phyloP scores from a whole-genome alignment of 768 basidiomycete genomes.

The Podaxis pistillaris region DNA sequence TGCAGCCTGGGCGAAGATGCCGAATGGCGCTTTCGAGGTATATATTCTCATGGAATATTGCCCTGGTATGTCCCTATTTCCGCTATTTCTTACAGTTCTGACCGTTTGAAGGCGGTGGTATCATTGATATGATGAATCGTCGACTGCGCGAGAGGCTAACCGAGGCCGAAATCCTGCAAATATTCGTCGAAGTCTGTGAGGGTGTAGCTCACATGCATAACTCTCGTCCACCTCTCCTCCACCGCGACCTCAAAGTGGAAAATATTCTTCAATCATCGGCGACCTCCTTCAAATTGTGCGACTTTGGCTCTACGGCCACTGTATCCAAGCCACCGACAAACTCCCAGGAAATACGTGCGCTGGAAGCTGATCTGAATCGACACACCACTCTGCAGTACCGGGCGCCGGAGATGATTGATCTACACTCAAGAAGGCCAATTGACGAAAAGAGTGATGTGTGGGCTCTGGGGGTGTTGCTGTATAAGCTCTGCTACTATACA shows the following conservation, averaged over 20 bases:
- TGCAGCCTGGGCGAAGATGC: constrained; percentile 84
- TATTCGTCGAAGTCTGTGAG: constrained; percentile 97
- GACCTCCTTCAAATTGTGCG: constrained; percentile 91
- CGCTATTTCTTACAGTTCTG: neutral
- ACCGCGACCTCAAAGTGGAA: constrained; percentile 98
- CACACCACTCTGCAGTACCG: constrained; percentile 97
- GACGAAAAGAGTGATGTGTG: constrained; percentile 97
- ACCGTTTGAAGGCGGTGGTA: constrained; percentile 75
- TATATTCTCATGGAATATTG: constrained; percentile 99
- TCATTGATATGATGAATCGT: constrained; percentile 99
- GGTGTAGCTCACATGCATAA: constrained; percentile 97
- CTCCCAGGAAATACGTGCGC: constrained; percentile 78
- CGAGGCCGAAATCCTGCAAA: constrained; percentile 94
- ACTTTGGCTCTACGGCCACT: constrained; percentile 91
- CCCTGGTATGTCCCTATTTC: constrained; percentile 55
- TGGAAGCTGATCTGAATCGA: constrained; percentile 90
- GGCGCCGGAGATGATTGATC: constrained; percentile 99
- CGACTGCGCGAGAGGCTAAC: constrained; percentile 91
- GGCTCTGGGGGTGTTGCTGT: constrained; percentile 95
- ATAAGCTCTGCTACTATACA: constrained; percentile 99
- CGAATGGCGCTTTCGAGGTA: constrained; percentile 87
- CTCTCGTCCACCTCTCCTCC: constrained; percentile 83
- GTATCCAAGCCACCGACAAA: constrained; percentile 74
- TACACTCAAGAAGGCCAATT: constrained; percentile 75
- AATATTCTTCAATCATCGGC: constrained; percentile 91